A percentile compares a stretch with the other conserved stretches of the same genome.
Evolutionary conservation across 2,329 filamentous ascomycete species (phyloP).

Genomic region (Cercospora zeae-maydis): DNA sequence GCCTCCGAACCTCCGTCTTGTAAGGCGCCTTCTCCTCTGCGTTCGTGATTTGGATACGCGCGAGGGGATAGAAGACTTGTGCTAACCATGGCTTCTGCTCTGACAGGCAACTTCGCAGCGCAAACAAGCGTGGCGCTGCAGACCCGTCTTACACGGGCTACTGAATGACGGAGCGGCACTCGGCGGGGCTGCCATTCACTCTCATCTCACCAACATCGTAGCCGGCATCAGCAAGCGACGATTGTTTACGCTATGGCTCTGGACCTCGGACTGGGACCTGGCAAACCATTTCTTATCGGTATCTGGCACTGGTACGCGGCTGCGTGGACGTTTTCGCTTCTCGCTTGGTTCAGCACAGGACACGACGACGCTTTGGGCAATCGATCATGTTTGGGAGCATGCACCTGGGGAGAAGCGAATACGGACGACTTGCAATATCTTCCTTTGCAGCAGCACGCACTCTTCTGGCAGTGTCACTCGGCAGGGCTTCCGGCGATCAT

Average conservation of each 20-base stretch:
- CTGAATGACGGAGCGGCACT: conserved; percentile 41
- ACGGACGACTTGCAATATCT: conserved; percentile 16
- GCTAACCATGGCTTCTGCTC: conserved; percentile 41
- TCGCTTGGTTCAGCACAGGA: conserved; percentile 22
- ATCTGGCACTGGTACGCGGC: conserved; percentile 31
- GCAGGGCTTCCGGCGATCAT: conserved; percentile 36
- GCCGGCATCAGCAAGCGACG: conserved; percentile 20
- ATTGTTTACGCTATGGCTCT: conserved; percentile 22
- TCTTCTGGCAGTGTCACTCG: conserved; percentile 41
- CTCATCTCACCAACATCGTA: conserved; percentile 27
- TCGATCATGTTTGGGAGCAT: conserved; percentile 9
- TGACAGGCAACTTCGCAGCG: conserved; percentile 51
- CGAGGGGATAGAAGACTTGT: conserved; percentile 55
- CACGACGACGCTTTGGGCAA: conserved; percentile 3
- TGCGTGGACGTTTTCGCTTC: conserved; percentile 30
- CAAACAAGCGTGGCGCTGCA: conserved; percentile 47
- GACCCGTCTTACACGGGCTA: conserved; percentile 49
- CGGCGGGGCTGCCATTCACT: conserved; percentile 40
- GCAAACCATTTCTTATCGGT: conserved; percentile 33
- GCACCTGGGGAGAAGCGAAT: conserved; percentile 20
- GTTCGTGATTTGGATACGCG: conserved; percentile 69
- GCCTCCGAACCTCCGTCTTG: conserved; percentile 49
- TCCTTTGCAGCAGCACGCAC: conserved; percentile 18
- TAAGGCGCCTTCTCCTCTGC: conserved; percentile 86
- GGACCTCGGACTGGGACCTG: conserved; percentile 20